These are phyloP conservation scores for Penicillium simplicissimum DNA, from an alignment of 495 filamentous ascomycete genomes.

Conservation along the genomic window DNA sequence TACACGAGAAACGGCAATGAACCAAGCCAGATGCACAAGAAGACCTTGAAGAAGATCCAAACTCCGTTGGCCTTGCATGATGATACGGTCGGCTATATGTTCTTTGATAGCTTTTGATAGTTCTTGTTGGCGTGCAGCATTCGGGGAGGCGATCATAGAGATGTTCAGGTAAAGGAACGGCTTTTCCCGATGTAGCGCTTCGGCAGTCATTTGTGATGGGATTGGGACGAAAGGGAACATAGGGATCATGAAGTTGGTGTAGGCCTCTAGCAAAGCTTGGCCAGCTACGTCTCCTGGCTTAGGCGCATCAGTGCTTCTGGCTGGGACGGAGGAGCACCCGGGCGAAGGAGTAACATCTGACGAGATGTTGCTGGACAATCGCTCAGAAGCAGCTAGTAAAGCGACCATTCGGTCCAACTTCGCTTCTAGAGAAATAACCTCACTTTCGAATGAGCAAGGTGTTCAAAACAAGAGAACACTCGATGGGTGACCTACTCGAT, in stretches of 20 bases:
- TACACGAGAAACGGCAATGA: conserved; percentile 17
- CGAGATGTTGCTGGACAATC: background rate
- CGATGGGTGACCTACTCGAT: conserved; percentile 11
- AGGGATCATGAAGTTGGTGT: conserved; percentile 22
- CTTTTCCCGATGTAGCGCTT: conserved; percentile 30
- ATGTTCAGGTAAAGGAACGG: conserved; percentile 42
- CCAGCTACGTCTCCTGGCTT: conserved; percentile 9
- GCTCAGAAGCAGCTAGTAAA: conserved; percentile 23
- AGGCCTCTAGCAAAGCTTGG: conserved; percentile 15
- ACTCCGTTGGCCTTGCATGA: conserved; percentile 36
- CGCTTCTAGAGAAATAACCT: conserved; percentile 22
- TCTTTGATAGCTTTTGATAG: conserved; percentile 20
- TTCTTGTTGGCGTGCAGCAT: conserved; percentile 24
- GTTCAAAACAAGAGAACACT: background rate
- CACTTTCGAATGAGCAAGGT: conserved; percentile 11
- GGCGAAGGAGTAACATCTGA: conserved; percentile 8
- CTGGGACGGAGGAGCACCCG: background rate
- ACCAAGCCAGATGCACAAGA: conserved; percentile 44
- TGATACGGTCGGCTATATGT: conserved; percentile 35
- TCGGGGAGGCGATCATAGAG: conserved; percentile 36
- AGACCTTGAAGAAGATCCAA: conserved; percentile 45
- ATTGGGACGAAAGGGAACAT: conserved; percentile 44
- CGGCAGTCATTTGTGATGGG: conserved; percentile 24
- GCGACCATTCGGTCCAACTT: conserved; percentile 31
- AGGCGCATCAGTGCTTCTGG: background rate